Evolutionary conservation across 495 filamentous ascomycete species (phyloP), one percentile per base, ranked within the genome.

Genomic region (Polyplosphaeria fusca): DNA sequence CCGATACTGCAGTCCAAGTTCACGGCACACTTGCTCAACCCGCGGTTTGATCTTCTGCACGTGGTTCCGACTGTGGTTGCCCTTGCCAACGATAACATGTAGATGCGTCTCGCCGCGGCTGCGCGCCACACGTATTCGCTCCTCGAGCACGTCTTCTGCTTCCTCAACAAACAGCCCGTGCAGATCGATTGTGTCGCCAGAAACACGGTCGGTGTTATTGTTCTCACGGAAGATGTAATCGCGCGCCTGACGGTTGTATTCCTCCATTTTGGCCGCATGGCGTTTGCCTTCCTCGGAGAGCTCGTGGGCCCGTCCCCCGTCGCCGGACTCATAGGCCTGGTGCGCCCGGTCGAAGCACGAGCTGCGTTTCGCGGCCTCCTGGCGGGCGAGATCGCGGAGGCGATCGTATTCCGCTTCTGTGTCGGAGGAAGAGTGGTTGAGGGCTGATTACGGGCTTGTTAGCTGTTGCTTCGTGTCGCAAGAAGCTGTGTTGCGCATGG

Each of bases 151-250:
- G 40, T 89, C 80, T 77, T 95, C 88, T 4, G 94, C 93, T 75
- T 98, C 93, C 66, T 92, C 86, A 42, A 94, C 93, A 68, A 84
- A 96, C 67, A 92, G 86, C 0, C 93, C 91, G 63, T 98, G 93
- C 40, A 98, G 75, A 74, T 98, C 93, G 60, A 98, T 95, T 2
- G 86, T 88, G 65, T 97, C 91, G 22, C 79, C 79, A 11, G 75
- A 74, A 11, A 93, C 84, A 43, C 86, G 79, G 12, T 77, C 85
- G 2, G 70, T 57, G 4, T 86, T 80, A 70, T 96, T 98, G 71
- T 96, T 96, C 71, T 89, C 88, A 2, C 88, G 82, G 78, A 97
- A 96, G 60, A 97, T 97, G 70, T 80, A 94, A 49, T 96, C 88
- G 27, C 88, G 88, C 5, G 93, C 93, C 71, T 94, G 87, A 55